Percentiles rank a stretch among this genome's conserved stretches.
Evolutionary conservation across 768 basidiomycete species (phyloP).

Genomic region (Trametopsis cervina): DNA sequence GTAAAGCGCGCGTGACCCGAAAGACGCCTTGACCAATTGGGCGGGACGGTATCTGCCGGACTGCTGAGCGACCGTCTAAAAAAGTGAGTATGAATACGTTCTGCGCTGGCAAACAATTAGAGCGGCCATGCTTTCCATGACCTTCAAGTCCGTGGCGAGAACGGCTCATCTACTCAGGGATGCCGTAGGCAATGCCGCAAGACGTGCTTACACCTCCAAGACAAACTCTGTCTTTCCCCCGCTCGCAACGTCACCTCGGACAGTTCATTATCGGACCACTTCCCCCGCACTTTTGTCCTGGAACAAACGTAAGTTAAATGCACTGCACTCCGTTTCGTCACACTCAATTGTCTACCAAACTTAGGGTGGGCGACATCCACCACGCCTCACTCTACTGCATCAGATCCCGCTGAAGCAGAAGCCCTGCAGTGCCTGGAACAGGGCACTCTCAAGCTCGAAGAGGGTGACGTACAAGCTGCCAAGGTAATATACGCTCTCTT

Average conservation of each 20-base stretch:
- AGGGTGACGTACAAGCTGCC: constrained; percentile 77
- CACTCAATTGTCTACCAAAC: constrained; percentile 14
- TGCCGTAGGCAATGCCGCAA: not conserved
- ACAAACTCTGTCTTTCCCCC: constrained; percentile 1
- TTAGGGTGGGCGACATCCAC: constrained; percentile 77
- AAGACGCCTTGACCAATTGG: not conserved
- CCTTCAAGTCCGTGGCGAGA: too few species aligned
- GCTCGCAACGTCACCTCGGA: not conserved
- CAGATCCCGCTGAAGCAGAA: constrained; percentile 78
- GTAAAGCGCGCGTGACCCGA: constrained; percentile 2
- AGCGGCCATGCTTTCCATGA: not conserved
- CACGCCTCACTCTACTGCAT: constrained; percentile 73
- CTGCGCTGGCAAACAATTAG: not conserved
- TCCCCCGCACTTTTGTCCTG: constrained; percentile 1
- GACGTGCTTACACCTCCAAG: not conserved
- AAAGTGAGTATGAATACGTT: not conserved
- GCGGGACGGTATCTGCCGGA: not conserved
- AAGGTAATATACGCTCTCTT: constrained; percentile 32
- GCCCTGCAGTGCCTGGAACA: constrained; percentile 74
- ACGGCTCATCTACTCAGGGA: too few species aligned
- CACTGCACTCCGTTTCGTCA: not conserved
- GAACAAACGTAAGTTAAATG: constrained; percentile 9
- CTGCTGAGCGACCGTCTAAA: not conserved
- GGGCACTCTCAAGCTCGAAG: constrained; percentile 79
- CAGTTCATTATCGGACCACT: not conserved